A percentile compares a stretch with the other conserved stretches of the same genome.
Conservation (phyloP, 2,329 filamentous ascomycete genomes). For the Dactylellina parvicollis region DNA sequence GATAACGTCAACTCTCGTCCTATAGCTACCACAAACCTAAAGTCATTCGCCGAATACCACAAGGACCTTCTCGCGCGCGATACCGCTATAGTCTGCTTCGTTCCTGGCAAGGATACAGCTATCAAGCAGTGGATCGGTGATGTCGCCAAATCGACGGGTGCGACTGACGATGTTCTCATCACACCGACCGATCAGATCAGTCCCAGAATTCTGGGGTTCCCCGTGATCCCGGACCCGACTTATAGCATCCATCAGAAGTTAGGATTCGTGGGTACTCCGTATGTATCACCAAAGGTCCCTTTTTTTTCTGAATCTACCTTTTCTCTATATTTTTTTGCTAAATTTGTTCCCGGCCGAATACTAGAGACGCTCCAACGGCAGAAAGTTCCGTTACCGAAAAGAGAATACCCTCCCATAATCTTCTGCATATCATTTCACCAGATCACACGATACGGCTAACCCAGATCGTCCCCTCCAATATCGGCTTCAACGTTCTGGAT, state of each 20-base stretch:
- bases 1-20: neutral
- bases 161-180: neutral
- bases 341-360: neutral
- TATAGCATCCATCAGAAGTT: conserved; percentile 18
- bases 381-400: neutral
- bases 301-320: neutral
- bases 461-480: conserved; percentile 7
- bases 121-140: conserved; percentile 37
- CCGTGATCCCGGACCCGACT: conserved; percentile 33
- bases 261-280: conserved; percentile 29
- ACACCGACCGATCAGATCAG: neutral
- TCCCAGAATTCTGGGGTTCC: conserved; percentile 18
- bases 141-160: conserved; percentile 18
- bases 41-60: conserved; percentile 38
- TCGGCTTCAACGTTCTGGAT: conserved; percentile 47
- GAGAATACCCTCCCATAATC: conserved; percentile 6
- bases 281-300: neutral
- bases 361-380: neutral
- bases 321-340: neutral
- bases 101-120: conserved; percentile 11
- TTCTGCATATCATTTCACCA: conserved; percentile 40
- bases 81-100: conserved; percentile 29
- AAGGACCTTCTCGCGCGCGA: conserved; percentile 28
- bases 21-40: conserved; percentile 46
- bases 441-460: conserved; percentile 36